These are phyloP conservation scores for Cladosporium halotolerans DNA, from an alignment of 2,329 filamentous ascomycete species.

Conservation along the genomic window DNA sequence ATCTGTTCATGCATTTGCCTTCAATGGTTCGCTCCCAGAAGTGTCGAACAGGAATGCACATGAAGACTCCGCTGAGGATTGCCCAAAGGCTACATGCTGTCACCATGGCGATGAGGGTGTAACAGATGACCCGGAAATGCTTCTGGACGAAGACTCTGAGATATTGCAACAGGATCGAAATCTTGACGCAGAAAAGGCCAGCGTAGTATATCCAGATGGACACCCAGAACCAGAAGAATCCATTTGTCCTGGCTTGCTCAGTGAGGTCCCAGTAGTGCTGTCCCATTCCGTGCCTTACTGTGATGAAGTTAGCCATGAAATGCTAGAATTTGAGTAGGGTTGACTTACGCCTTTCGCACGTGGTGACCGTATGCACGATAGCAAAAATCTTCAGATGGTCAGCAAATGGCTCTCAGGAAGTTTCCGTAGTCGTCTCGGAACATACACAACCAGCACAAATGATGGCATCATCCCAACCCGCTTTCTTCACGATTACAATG, in stretches of 20 bases:
- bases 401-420: background rate
- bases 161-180: conserved; percentile 21
- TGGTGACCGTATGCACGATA: conserved; percentile 4
- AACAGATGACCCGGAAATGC: conserved; percentile 15
- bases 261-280: conserved; percentile 13
- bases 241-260: conserved; percentile 5
- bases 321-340: background rate
- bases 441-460: conserved; percentile 10
- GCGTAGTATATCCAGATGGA: conserved; percentile 16
- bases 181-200: conserved; percentile 16
- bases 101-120: conserved; percentile 23
- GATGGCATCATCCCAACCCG: conserved; percentile 16
- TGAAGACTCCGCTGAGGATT: conserved; percentile 27
- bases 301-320: too few species aligned
- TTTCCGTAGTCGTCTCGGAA: background rate
- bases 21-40: conserved; percentile 25
- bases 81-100: conserved; percentile 25
- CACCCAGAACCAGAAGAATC: conserved; percentile 17
- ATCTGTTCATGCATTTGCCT: conserved; percentile 21
- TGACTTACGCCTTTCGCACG: conserved; percentile 2
- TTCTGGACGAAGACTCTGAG: conserved; percentile 17
- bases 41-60: conserved; percentile 26
- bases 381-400: conserved; percentile 3
- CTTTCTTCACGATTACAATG: conserved; percentile 12
- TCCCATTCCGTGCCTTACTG: conserved; percentile 19